Evolutionary conservation across 495 filamentous ascomycete species (phyloP), one percentile per base, ranked within the genome.

Genomic region (Entonaema liquescens): DNA sequence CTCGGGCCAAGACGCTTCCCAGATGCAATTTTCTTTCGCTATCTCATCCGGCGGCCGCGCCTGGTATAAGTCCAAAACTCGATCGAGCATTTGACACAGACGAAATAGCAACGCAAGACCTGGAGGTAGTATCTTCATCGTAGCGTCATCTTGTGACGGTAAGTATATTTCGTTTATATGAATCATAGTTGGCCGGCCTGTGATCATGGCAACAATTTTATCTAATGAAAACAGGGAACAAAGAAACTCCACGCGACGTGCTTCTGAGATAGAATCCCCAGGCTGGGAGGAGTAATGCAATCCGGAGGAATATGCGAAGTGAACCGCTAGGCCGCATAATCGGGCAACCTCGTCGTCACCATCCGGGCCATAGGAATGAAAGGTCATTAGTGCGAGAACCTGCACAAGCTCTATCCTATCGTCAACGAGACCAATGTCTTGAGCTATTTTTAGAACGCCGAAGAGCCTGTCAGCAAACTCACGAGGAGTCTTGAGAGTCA

Each of bases 151-250:
- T 3, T 81, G 82, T 7, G 79, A 76, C 68, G 44, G 83, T 74
- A 56, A 83, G 82, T 63, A 87, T 83, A 74, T 89, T 84, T 53
- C 82, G 78, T 49, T 89, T 12, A 28, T 87, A 35, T 83, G 80
- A 70, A 89, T 76, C 17, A 87, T 68, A n/a, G 88, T 76, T 4
- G 87, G 86, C 5, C 87, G 80, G 25, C 86, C 87, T 54, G 85
- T 83, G 50, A 87, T 84, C 54, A 81, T 81, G 25, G 86, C 86
- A 71, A 86, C 86, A 67, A 87, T 80, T 63, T 87, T 86, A 64
- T 90, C 88, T 33, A 90, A 74, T 21, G 83, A 82, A 84, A 85
- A 89, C n/a, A 90, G 73, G 57, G 83, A 84, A 81, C 87, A 90
- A 59, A 89, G 86, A 4, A 89, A 68, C 35, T 72, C 76, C 13